Conservation (phyloP, 2,329 filamentous ascomycete species). For the Corniculantispora saksenae region DNA sequence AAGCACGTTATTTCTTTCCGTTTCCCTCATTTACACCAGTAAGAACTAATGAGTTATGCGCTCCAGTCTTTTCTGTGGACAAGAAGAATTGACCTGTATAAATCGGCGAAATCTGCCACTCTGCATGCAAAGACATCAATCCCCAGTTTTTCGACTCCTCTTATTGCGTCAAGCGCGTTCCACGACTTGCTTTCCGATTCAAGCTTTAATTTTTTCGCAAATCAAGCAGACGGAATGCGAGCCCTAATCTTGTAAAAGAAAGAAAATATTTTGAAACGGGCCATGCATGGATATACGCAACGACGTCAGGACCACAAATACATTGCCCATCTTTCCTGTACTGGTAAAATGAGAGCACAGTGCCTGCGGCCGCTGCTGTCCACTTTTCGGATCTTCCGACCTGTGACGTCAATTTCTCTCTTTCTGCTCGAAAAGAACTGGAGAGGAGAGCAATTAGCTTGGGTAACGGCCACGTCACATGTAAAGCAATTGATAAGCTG, state of each 20-base stretch:
- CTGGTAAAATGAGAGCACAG: too few relatives aligned
- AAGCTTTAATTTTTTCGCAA: too few relatives aligned
- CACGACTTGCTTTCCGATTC: too few relatives aligned
- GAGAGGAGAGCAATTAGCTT: not conserved
- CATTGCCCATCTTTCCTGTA: not conserved
- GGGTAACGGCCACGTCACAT: not conserved
- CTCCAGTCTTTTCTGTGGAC: not conserved
- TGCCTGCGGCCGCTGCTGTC: not conserved
- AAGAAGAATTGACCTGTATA: too few relatives aligned
- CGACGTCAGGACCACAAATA: conserved; percentile 2
- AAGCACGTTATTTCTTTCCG: too few relatives aligned
- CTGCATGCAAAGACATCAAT: not conserved
- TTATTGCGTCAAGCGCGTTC: conserved; percentile 1
- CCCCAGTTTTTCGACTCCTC: conserved; percentile 9
- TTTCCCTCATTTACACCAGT: not conserved
- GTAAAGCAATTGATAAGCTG: not conserved
- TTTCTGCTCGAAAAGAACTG: not conserved
- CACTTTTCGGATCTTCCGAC: not conserved
- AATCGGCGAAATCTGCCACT: not conserved
- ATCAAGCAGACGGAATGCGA: too few relatives aligned
- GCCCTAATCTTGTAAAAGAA: too few relatives aligned
- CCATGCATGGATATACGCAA: not conserved
- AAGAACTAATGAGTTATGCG: not conserved
- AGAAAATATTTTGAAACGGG: not conserved
- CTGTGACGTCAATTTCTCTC: not conserved